Evolutionary conservation across 352 stramenopile genomes (phyloP), one percentile per base, ranked within the genome.

Genomic region (Phytopythium vexans): DNA sequence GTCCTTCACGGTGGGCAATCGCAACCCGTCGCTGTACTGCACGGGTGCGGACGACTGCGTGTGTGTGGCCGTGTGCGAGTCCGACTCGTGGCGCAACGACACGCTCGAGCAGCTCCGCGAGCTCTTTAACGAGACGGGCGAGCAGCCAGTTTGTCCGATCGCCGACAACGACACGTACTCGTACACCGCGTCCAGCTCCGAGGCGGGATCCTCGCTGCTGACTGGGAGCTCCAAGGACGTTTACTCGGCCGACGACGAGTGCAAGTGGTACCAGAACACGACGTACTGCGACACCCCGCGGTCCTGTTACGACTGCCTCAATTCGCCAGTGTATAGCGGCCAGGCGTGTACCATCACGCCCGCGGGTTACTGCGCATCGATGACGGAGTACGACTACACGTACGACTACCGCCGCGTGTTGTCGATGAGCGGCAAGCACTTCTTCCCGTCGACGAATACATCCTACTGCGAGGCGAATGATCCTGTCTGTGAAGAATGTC

Each of bases 211-310:
- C 10, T n/a, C 46, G 31, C 8, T 27, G 15, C 41, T 12, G 11
- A 35, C 42, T 11, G 0, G 2, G 1, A 41, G 16, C 21, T 27
- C 21, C 16, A 88, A 80, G 59, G 59, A 64, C 49, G 46, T 63
- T 37, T 71, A 75, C 49, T 57, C 74, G 6, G 50, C 53, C 15
- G 65, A 72, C 6, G 58, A 85, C 46, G 59, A 63, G 42, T 88
- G 77, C 55, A 75, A 70, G 62, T 88, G 77, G 77, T 81, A 82
- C 51, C 70, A 82, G 59, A 88, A 77, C 46, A 75, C 78, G 50
- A 83, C 73, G 6, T 66, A 60, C 45, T 86, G 65, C 45, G 54
- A 68, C 42, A 67, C 60, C 0, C 68, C 70, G 10, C 65, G 74
- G 6, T 71, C 68, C 14, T 88, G 77, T 55, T 82, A 71, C 41